These are phyloP conservation scores for Barnettozyma botsteinii DNA, from an alignment of 805 yeast genomes.

Conservation along the genomic window DNA sequence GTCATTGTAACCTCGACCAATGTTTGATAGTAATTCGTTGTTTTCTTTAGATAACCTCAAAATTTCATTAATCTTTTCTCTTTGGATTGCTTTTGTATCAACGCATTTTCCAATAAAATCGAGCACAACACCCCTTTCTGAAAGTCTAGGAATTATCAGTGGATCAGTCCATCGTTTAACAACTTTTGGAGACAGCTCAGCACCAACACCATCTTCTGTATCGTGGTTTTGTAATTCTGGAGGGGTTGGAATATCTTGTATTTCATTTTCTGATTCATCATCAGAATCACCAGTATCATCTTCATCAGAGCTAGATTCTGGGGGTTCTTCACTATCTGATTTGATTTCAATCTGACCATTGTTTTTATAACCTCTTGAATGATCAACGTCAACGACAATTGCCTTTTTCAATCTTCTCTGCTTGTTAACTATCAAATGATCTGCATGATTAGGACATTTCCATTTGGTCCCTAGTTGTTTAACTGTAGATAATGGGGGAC, in stretches of 20 bases:
- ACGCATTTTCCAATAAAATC: constrained; percentile 60
- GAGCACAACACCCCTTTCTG: constrained; percentile 60
- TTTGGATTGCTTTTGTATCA: constrained; percentile 26
- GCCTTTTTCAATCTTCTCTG: constrained; percentile 47
- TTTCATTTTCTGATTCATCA: constrained; percentile 20
- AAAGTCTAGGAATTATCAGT: constrained; percentile 54
- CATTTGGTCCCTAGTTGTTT: constrained; percentile 75
- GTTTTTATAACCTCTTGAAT: constrained; percentile 44
- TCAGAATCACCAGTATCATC: constrained; percentile 26
- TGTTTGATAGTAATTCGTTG: constrained; percentile 30
- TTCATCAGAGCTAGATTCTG: constrained; percentile 17
- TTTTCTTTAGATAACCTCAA: constrained; percentile 31
- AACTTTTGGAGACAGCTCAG: constrained; percentile 24
- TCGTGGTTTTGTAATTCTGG: constrained; percentile 31
- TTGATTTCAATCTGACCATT: constrained; percentile 56
- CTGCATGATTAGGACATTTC: constrained; percentile 86
- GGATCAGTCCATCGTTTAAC: constrained; percentile 27
- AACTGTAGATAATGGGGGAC: constrained; percentile 66
- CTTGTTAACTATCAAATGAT: constrained; percentile 24
- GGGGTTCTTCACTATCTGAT: constrained; percentile 35
- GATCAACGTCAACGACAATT: constrained; percentile 46
- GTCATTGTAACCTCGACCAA: constrained; percentile 22
- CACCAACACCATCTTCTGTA: constrained; percentile 32
- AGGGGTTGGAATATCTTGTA: constrained; percentile 30
- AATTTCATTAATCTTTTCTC: constrained; percentile 30